Percentiles rank a stretch among this genome's conserved stretches.
phyloP scores from a whole-genome alignment of 2,329 filamentous ascomycete species.

The Microdochium nivale region DNA sequence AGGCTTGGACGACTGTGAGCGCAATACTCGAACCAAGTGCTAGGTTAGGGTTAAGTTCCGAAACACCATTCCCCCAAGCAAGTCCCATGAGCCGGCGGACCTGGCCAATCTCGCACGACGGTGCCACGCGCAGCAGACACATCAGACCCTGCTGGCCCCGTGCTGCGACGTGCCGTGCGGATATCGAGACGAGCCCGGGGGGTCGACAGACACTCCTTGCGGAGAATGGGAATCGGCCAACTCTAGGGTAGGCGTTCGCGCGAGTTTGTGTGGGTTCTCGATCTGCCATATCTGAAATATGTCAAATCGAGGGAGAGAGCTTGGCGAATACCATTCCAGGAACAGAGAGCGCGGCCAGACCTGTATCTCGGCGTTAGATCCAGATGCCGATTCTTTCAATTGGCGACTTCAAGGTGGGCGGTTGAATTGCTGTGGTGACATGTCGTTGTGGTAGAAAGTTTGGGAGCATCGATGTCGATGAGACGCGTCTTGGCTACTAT shows the following conservation, averaged over 20 bases:
- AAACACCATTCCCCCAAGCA: constrained; percentile 47
- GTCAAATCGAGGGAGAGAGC: constrained; percentile 35
- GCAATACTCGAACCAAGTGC: constrained; percentile 69
- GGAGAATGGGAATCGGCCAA: constrained; percentile 68
- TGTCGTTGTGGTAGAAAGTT: constrained; percentile 9
- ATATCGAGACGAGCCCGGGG: constrained; percentile 27
- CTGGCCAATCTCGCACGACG: constrained; percentile 29
- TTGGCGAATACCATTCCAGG: constrained; percentile 17
- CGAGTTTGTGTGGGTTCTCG: constrained; percentile 33
- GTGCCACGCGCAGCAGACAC: constrained; percentile 37
- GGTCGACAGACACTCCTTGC: constrained; percentile 52
- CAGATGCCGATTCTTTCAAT: constrained; percentile 17
- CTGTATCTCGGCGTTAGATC: constrained; percentile 24
- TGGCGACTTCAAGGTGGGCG: constrained; percentile 6
- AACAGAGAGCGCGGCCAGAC: constrained; percentile 6
- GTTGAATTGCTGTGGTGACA: not conserved
- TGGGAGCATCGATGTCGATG: constrained; percentile 4
- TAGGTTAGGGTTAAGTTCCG: constrained; percentile 97
- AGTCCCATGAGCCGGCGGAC: constrained; percentile 30
- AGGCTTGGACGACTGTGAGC: constrained; percentile 59
- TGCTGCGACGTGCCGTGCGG: constrained; percentile 45
- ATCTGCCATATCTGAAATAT: constrained; percentile 10
- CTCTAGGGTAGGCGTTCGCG: constrained; percentile 71
- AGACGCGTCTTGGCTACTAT: constrained; percentile 2
- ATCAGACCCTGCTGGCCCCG: constrained; percentile 50